phyloP scores from a whole-genome alignment of 73 alveolate genomes.

The Strombidium stylifer region DNA sequence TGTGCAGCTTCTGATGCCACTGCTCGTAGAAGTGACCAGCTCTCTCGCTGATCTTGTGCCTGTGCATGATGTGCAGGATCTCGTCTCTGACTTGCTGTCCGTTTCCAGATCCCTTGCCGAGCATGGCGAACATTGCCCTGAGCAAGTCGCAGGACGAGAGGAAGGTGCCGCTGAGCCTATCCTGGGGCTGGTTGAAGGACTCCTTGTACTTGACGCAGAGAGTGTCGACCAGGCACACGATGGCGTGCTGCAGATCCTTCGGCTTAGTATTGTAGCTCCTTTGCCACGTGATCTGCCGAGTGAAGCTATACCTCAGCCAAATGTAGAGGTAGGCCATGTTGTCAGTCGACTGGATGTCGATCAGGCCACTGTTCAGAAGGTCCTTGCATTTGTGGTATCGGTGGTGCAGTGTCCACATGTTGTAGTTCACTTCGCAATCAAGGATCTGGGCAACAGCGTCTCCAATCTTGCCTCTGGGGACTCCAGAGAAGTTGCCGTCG shows the following conservation, averaged over 20 bases:
- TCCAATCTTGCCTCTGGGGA: conserved; percentile 39
- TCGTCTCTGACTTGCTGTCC: conserved; percentile 95
- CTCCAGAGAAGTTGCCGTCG: not conserved
- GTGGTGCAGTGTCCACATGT: conserved; percentile 84
- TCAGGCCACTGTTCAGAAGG: conserved; percentile 7
- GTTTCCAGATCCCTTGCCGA: conserved; percentile 93
- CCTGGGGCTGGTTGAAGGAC: conserved; percentile 13
- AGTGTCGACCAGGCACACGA: conserved; percentile 71
- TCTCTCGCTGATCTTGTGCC: conserved; percentile 75
- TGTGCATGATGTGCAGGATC: conserved; percentile 88
- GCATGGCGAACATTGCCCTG: conserved; percentile 69
- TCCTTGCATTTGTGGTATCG: conserved; percentile 71
- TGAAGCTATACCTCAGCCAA: conserved; percentile 78
- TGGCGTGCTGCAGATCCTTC: conserved; percentile 62
- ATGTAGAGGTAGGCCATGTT: conserved; percentile 55
- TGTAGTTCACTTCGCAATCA: conserved; percentile 65
- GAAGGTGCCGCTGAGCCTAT: too few species aligned
- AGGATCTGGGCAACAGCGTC: conserved; percentile 64
- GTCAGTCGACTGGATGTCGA: conserved; percentile 33
- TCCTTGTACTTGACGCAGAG: conserved; percentile 53
- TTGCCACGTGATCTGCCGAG: conserved; percentile 85
- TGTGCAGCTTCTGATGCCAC: conserved; percentile 97
- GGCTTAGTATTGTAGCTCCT: conserved; percentile 94
- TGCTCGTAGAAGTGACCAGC: conserved; percentile 77
- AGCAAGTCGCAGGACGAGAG: conserved; percentile 50